Evolutionary conservation across 805 yeast species (phyloP), one percentile per base, ranked within the genome.

Genomic region (Pichia rugopelliculosa): DNA sequence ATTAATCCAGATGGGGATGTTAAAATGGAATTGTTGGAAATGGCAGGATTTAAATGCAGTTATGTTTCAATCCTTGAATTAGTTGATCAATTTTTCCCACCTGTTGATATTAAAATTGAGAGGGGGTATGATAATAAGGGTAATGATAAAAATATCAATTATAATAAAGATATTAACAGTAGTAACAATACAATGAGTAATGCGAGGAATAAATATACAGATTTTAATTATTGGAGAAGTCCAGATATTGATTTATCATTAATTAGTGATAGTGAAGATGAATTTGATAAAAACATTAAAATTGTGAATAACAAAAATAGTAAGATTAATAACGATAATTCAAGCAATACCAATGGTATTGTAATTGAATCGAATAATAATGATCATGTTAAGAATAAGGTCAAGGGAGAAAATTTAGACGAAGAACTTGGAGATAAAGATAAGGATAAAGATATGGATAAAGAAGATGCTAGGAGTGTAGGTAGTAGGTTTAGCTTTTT

Each of bases 31-130:
- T 74, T 93, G 53, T 71, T 93, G 46, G 98, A 93, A 62, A 72
- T 93, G 59, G 95, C 97, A 0, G 99, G 99, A 3, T 87, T 86
- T 64, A 85, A 78, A 60, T 82, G 93, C 45, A 82, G 95, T 0
- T 93, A 93, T 62, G 79, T 93, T 44, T 82, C 82, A 53, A 91
- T 93, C 59, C 87, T 93, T 40, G 98, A 93, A 63, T 73, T 93
- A 46, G 97, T 93, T 12, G 99, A 93, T 66, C 98, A 93, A 64
- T 90, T 90, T 64, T 93, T 93, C 74, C 99, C 99, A 9, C 96
- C 97, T 0, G 84, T 80, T 40, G 68, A 56, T 54, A 37, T 56
- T 36, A 11, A 39, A 25, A 15, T 18, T 10, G 21, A 30, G 10
- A 30, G n/a, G n/a, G 34, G 11, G 8, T 26, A 10, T 13, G 12